A percentile compares a stretch with the other conserved stretches of the same genome.
Evolutionary conservation across 2,329 filamentous ascomycete genomes (phyloP).

Genomic region (Colletotrichum tanaceti): DNA sequence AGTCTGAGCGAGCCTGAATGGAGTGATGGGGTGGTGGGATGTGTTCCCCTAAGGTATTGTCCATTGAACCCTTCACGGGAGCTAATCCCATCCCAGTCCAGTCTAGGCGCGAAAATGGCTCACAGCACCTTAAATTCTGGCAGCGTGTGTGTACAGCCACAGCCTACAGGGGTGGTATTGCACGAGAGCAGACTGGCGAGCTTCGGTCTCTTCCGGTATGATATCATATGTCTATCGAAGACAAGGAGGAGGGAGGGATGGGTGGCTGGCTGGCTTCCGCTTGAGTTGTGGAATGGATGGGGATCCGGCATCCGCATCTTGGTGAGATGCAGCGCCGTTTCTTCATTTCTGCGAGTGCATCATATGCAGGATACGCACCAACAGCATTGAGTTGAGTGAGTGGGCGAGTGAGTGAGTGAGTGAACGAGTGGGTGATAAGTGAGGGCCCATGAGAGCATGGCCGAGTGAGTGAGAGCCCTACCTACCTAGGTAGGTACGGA

Average conservation of each 20-base stretch:
- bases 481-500: too few species aligned
- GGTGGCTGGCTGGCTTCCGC: not conserved
- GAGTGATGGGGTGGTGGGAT: not conserved
- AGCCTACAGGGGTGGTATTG: too few species aligned
- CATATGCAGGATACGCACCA: not conserved
- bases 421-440: not conserved
- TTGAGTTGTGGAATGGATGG: too few species aligned
- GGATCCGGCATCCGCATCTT: not conserved
- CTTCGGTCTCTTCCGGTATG: constrained; percentile 25
- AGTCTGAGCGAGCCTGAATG: not conserved
- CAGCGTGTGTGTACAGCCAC: not conserved
- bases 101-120: constrained; percentile 7
- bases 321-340: not conserved
- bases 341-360: not conserved
- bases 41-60: constrained; percentile 6
- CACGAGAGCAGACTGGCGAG: not conserved
- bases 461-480: not conserved
- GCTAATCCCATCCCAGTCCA: constrained; percentile 10
- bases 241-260: too few species aligned
- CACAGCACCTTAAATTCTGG: constrained; percentile 16
- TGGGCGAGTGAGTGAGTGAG: not conserved
- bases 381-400: too few species aligned
- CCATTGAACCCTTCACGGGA: constrained; percentile 1
- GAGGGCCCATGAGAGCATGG: too few species aligned
- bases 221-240: constrained; percentile 20